Evolutionary conservation across 2,329 filamentous ascomycete species (phyloP), one percentile per base, ranked within the genome.

Genomic region (Fusarium sp.): DNA sequence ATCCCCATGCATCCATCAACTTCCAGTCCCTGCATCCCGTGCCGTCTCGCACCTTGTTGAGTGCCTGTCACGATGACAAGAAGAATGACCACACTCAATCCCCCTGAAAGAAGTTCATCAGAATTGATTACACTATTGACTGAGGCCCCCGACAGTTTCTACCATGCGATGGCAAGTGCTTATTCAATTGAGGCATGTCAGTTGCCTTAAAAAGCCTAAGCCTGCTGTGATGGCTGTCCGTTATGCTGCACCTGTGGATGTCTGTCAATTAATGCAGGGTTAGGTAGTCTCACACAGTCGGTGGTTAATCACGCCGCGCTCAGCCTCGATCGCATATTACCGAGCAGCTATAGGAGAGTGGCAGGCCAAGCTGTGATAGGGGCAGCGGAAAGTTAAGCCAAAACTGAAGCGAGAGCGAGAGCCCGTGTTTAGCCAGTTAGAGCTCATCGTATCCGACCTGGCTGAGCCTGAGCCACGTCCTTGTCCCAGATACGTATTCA

Each of bases 61-160:
- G 49, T 49, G 38, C 46, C 55, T 32, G 45, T 65, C 63, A 67
- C 65, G 49, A 64, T 66, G 62, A 53, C 49, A 52, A 50, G 32
- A n/a, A 58, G 49, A 32, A 55, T 67, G 65, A 68, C 59, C 57
- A 21, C 45, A 31, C 35, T 36, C 31, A 14, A 10, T 33, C 6
- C 15, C 45, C 46, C 41, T n/a, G 19, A 37, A 15, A 33, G 10
- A 48, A 39, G 35, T 37, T 55, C 29, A 13, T 17, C 9, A 48
- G 17, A 36, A 32, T 10, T 35, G 14, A n/a, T n/a, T 31, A 43
- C 35, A 46, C 59, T 42, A 36, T 39, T 49, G 58, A 31, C 46
- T 62, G 58, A 63, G 48, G 57, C 49, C 57, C 41, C 38, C 49
- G 23, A 59, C 41, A 58, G 15, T 21, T 15, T 23, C 25, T 27